Evolutionary conservation across 2,329 filamentous ascomycete species (phyloP).

Genomic region (Byssoonygena ceratinophila): DNA sequence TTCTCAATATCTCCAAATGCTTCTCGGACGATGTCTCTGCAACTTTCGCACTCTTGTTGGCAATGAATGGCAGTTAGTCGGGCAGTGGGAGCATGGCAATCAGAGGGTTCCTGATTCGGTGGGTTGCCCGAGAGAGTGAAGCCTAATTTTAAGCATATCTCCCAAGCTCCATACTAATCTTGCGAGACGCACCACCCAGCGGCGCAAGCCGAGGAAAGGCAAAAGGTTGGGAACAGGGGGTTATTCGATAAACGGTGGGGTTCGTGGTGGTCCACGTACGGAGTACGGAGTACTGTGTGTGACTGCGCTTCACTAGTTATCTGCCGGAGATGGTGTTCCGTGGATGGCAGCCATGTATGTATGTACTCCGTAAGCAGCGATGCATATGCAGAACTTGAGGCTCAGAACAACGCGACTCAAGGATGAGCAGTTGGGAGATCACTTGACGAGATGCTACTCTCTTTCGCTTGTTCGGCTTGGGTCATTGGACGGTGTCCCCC

Average conservation of each 20-base stretch:
- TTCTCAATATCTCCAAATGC: neutral
- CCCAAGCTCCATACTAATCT: neutral
- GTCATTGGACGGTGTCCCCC: neutral
- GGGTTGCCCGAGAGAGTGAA: neutral
- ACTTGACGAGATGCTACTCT: neutral
- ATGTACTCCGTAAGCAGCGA: too few species aligned
- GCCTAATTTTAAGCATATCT: slow-evolving; percentile 6
- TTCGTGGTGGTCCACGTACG: neutral
- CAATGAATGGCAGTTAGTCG: neutral
- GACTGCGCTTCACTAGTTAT: too few species aligned
- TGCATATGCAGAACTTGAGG: neutral
- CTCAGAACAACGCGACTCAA: too few species aligned
- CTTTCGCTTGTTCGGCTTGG: neutral
- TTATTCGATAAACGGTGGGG: neutral
- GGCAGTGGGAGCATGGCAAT: neutral
- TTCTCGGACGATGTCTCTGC: neutral
- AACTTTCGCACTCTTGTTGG: neutral
- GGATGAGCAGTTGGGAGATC: too few species aligned
- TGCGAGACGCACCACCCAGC: neutral
- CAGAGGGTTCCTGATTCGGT: neutral
- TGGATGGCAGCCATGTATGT: neutral
- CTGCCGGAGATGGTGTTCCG: neutral
- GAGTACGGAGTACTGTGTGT: too few species aligned
- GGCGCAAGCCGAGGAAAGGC: neutral
- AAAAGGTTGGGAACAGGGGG: neutral